Base-by-base conservation (phyloP, 2,329 filamentous ascomycete species). In the Exophiala sideris region DNA sequence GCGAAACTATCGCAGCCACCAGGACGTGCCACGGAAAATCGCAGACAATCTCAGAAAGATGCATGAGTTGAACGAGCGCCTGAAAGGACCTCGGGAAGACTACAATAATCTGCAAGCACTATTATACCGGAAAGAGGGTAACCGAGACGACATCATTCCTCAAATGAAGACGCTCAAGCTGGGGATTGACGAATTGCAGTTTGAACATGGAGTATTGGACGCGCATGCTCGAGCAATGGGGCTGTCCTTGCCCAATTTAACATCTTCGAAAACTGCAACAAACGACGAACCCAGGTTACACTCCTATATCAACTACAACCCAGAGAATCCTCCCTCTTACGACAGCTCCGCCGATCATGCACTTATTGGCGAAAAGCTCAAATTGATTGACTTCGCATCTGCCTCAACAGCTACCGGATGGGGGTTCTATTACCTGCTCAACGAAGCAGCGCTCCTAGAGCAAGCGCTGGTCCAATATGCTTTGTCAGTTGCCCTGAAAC, bases 391-490 rank as follows among this genome's bases (percentile, higher is more conserved):
- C 73, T 96, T 99, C 67, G 78, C 87, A 4, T 85, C 81, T 55
- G 90, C 91, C 4, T 86, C 86, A 1, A 84, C 82, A n/a, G 86
- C 89, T 1, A 89, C 87, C 3, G 94, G 94, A 35, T 99, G 92
- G 92, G 94, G 94, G 1, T 99, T 91, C 89, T 99, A 99, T 75
- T 97, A 91, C 72, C 83, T 99, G 9, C 78, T 89, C n/a, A 89
- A 92, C 67, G 91, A 95, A 66, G 94, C 85, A 7, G 91, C 91
- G 0, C 83, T 94, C 69, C 81, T 99, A n/a, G 94, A 99, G 73
- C 92, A 97, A 68, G 94, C 94, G 0, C 80, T 99, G 2, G 76
- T 97, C 10, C 87, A 92, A 69, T 96, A 95, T 70, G 86, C 94
- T 0, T 79, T 97, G 2, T 78, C 80, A 8, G 82, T 88, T 1